Percentiles rank a stretch among this genome's conserved stretches.
phyloP scores from a whole-genome alignment of 2,329 filamentous ascomycete genomes.

The Fusarium pseudonygamai region DNA sequence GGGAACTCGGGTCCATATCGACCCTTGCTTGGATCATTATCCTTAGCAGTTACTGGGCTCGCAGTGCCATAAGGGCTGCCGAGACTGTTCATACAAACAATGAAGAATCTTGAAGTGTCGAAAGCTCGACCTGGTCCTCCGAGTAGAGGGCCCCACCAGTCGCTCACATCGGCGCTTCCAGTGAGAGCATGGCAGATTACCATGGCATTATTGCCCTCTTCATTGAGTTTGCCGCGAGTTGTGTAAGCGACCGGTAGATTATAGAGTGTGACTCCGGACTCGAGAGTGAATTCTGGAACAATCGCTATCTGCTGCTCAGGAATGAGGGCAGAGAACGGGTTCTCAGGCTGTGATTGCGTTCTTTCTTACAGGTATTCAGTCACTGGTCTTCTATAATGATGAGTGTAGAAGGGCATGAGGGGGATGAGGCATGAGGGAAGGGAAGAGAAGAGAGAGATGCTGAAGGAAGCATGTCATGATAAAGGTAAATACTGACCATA shows the following conservation, averaged over 20 bases:
- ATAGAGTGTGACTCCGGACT: conserved; percentile 84
- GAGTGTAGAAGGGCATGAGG: neutral
- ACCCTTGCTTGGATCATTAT: conserved; percentile 77
- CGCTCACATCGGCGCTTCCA: conserved; percentile 83
- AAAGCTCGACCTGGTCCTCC: conserved; percentile 82
- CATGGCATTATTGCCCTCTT: conserved; percentile 72
- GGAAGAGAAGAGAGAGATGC: neutral
- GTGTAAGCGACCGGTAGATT: conserved; percentile 80
- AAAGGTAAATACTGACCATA: conserved; percentile 46
- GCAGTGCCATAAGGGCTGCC: conserved; percentile 88
- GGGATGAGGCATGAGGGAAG: neutral
- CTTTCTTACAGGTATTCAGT: conserved; percentile 75
- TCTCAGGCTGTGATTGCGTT: conserved; percentile 80
- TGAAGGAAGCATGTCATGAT: neutral
- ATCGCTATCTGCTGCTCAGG: conserved; percentile 88
- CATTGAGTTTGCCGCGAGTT: conserved; percentile 68
- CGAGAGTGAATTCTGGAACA: conserved; percentile 89
- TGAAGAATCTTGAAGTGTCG: conserved; percentile 83
- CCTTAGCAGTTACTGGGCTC: conserved; percentile 88
- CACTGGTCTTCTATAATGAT: conserved; percentile 51
- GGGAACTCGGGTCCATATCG: conserved; percentile 96
- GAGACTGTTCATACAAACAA: conserved; percentile 86
- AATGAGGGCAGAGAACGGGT: conserved; percentile 87
- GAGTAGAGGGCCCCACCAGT: conserved; percentile 89
- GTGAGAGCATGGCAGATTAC: conserved; percentile 86